These are phyloP conservation scores for Erodium texanum DNA, from an alignment of 441 rosid genomes.

Conservation along the genomic window DNA sequence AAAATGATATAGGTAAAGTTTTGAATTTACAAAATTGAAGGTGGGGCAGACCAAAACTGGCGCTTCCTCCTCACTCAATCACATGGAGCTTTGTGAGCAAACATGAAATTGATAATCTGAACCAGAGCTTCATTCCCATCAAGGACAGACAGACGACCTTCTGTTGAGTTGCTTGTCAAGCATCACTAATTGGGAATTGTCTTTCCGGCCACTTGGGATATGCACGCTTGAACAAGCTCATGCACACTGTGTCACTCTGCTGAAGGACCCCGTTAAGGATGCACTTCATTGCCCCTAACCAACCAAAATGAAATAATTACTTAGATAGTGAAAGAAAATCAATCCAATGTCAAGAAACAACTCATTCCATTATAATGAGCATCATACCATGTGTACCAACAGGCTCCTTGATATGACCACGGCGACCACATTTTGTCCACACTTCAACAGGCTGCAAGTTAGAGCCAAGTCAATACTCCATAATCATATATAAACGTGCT, in stretches of 20 bases:
- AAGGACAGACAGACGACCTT: conserved; percentile 16
- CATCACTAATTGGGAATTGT: conserved; percentile 46
- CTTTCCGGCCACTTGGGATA: conserved; percentile 43
- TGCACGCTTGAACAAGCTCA: not conserved
- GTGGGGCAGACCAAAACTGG: not conserved
- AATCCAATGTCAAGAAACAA: not conserved
- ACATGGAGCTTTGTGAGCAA: conserved; percentile 17
- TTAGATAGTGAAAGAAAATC: not conserved
- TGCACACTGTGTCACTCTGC: conserved; percentile 20
- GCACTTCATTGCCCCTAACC: conserved; percentile 82
- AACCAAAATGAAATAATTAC: conserved; percentile 18
- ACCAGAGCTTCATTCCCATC: conserved; percentile 78
- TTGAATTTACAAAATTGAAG: conserved; percentile 7
- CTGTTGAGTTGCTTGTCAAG: conserved; percentile 29
- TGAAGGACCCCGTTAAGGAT: conserved; percentile 73
- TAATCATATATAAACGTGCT: not conserved
- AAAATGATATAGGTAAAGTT: not conserved
- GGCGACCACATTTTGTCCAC: conserved; percentile 73
- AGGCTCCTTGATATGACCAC: conserved; percentile 90
- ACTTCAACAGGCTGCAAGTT: conserved; percentile 80
- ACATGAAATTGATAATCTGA: conserved; percentile 41
- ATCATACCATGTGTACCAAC: conserved; percentile 78
- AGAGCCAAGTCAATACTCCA: not conserved
- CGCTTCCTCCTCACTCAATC: conserved; percentile 3
- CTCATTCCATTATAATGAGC: not conserved